These are phyloP conservation scores for Penicillium riverlandense DNA, from an alignment of 495 filamentous ascomycete species.

Conservation along the genomic window DNA sequence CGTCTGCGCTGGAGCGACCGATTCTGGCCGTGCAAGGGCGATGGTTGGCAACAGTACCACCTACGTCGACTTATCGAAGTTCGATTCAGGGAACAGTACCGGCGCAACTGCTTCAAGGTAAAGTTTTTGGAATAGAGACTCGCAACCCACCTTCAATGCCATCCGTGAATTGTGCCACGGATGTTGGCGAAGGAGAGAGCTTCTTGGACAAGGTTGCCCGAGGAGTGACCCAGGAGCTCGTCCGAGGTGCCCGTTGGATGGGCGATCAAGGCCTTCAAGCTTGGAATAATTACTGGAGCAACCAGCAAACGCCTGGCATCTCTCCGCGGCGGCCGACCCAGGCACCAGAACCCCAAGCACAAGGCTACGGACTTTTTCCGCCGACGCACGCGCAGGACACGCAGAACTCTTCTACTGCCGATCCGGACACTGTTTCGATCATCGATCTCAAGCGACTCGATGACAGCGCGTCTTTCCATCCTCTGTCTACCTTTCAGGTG, in stretches of 20 bases:
- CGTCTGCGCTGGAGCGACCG: slow-evolving; percentile 45
- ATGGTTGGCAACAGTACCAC: slow-evolving; percentile 82
- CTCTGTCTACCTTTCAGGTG: slow-evolving; percentile 71
- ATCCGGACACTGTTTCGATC: slow-evolving; percentile 77
- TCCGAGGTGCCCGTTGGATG: slow-evolving; percentile 81
- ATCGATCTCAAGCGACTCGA: slow-evolving; percentile 67
- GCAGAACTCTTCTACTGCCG: slow-evolving; percentile 39
- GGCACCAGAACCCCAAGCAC: slow-evolving; percentile 19
- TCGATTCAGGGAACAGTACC: slow-evolving; percentile 57
- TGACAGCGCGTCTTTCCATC: slow-evolving; percentile 41
- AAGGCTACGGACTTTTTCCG: slow-evolving; percentile 49
- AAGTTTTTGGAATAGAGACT: slow-evolving; percentile 58
- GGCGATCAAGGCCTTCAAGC: slow-evolving; percentile 78
- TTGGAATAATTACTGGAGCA: slow-evolving; percentile 87
- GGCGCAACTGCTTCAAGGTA: slow-evolving; percentile 34
- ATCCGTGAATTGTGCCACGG: slow-evolving; percentile 63
- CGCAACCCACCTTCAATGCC: slow-evolving; percentile 71
- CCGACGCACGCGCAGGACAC: slow-evolving; percentile 63
- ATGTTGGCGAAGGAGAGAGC: slow-evolving; percentile 71
- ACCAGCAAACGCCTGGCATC: slow-evolving; percentile 35
- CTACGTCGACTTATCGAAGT: slow-evolving; percentile 57
- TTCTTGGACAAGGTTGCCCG: slow-evolving; percentile 79
- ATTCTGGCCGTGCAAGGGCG: slow-evolving; percentile 69
- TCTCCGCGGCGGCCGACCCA: slow-evolving; percentile 19
- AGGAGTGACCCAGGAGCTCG: slow-evolving; percentile 84